These are phyloP conservation scores for Entelexis sorbosivorans DNA, from an alignment of 1,139 yeast genomes.

Conservation along the genomic window DNA sequence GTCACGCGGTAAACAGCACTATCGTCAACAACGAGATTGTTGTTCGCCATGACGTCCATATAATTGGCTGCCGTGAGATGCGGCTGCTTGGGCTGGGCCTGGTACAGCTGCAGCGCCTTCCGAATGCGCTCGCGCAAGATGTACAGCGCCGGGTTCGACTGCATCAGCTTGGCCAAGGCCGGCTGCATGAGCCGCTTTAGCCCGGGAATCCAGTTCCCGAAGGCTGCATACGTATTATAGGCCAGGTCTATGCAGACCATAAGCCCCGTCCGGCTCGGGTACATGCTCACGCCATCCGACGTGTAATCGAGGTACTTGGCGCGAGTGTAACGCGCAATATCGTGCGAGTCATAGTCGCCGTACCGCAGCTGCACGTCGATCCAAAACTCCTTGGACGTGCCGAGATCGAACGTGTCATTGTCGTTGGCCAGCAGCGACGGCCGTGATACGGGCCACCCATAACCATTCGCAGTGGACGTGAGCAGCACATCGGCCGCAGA, in stretches of 20 bases:
- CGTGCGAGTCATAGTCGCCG: slow-evolving; percentile 97
- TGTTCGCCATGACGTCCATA: slow-evolving; percentile 70
- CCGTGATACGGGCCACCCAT: slow-evolving; percentile 64
- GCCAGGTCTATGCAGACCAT: slow-evolving; percentile 89
- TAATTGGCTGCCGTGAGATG: slow-evolving; percentile 80
- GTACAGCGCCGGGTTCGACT: slow-evolving; percentile 84
- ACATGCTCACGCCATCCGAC: slow-evolving; percentile 68
- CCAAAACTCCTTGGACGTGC: slow-evolving; percentile 72
- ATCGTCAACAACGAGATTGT: slow-evolving; percentile 80
- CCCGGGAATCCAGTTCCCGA: slow-evolving; percentile 97
- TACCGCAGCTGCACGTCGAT: slow-evolving; percentile 88
- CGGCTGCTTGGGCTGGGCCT: slow-evolving; percentile 88
- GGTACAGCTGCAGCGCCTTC: slow-evolving; percentile 85
- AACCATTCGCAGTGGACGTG: slow-evolving; percentile 39
- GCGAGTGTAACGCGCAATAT: slow-evolving; percentile 84
- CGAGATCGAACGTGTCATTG: slow-evolving; percentile 32
- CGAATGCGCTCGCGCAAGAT: slow-evolving; percentile 88
- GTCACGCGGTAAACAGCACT: slow-evolving; percentile 90
- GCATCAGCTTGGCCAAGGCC: slow-evolving; percentile 91
- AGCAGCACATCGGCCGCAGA: slow-evolving; percentile 86
- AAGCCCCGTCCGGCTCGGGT: slow-evolving; percentile 90
- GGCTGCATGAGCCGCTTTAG: slow-evolving; percentile 79
- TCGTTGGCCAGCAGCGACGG: slow-evolving; percentile 54
- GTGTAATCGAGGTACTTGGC: slow-evolving; percentile 92
- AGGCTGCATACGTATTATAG: slow-evolving; percentile 90